phyloP scores from a whole-genome alignment of 163 green algal species.

The Smithsoniella earleae region DNA sequence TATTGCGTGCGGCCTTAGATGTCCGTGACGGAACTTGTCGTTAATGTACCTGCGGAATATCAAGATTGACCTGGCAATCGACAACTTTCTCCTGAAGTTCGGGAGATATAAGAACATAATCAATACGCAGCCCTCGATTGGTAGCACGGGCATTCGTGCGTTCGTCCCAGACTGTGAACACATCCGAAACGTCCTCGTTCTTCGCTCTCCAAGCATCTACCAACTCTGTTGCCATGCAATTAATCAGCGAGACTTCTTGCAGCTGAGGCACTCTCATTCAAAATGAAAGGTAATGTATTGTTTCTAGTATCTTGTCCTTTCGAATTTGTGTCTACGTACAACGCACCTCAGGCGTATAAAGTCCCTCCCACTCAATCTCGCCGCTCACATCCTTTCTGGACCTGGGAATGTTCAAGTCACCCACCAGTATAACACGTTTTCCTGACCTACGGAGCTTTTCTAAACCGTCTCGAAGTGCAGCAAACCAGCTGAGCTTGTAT shows the following conservation, averaged over 20 bases:
- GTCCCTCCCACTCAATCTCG: not conserved
- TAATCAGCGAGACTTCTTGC: constrained; percentile 5
- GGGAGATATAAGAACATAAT: not conserved
- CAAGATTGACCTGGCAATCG: constrained; percentile 28
- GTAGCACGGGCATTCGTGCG: constrained; percentile 21
- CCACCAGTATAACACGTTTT: constrained; percentile 10
- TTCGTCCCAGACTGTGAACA: constrained; percentile 27
- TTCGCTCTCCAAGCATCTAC: not conserved
- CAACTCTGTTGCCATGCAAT: not conserved
- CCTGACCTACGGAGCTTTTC: too few species aligned
- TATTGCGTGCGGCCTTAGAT: too few species aligned
- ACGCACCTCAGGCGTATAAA: too few species aligned
- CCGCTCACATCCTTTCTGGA: constrained; percentile 8
- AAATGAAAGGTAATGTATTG: too few species aligned
- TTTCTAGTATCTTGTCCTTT: too few species aligned
- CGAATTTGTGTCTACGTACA: too few species aligned
- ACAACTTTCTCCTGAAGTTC: not conserved
- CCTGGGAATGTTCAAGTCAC: constrained; percentile 22
- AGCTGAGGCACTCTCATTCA: too few species aligned
- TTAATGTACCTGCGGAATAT: constrained; percentile 8
- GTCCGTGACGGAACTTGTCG: not conserved
- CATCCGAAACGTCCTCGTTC: not conserved
- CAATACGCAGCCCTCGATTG: constrained; percentile 12
- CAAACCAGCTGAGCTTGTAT: constrained; percentile 25
- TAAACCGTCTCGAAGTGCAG: too few species aligned